Evolutionary conservation across 129 eudicot species (phyloP).

Genomic region (Lactuca sativa): DNA sequence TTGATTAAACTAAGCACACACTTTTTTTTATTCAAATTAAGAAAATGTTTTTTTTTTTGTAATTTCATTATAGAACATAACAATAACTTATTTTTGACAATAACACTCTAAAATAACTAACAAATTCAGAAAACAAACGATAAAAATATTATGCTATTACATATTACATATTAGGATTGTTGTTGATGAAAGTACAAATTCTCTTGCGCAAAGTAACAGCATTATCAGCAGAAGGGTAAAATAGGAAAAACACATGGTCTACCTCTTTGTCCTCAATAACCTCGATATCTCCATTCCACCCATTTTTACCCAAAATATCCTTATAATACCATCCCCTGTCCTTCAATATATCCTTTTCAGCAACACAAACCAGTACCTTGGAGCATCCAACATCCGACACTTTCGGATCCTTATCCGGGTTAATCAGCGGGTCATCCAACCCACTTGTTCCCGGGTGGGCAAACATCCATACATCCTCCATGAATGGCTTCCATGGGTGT

Average conservation of each 20-base stretch:
- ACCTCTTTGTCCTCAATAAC: constrained; percentile 18
- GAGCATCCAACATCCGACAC: constrained; percentile 22
- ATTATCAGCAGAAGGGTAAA: not conserved
- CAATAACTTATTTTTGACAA: too few species aligned
- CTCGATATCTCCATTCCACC: not conserved
- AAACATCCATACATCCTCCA: not conserved
- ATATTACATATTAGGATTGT: not conserved
- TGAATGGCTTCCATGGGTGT: not conserved
- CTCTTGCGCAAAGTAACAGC: constrained; percentile 16
- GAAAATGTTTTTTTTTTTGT: too few species aligned
- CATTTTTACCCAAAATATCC: too few species aligned
- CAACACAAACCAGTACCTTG: too few species aligned
- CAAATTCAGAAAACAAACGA: too few species aligned
- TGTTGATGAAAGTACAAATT: constrained; percentile 14
- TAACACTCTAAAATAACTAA: too few species aligned
- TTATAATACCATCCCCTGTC: too few species aligned
- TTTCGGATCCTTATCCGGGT: constrained; percentile 31
- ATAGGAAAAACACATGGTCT: constrained; percentile 22
- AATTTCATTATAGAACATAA: too few species aligned
- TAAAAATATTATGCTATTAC: not conserved
- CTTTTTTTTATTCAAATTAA: too few species aligned
- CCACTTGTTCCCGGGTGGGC: constrained; percentile 22
- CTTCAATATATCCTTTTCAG: too few species aligned
- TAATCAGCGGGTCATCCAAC: constrained; percentile 30
- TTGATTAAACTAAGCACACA: too few species aligned